These are phyloP conservation scores for Trichoderma oligosporum DNA, from an alignment of 2,329 filamentous ascomycete genomes.

Conservation along the genomic window DNA sequence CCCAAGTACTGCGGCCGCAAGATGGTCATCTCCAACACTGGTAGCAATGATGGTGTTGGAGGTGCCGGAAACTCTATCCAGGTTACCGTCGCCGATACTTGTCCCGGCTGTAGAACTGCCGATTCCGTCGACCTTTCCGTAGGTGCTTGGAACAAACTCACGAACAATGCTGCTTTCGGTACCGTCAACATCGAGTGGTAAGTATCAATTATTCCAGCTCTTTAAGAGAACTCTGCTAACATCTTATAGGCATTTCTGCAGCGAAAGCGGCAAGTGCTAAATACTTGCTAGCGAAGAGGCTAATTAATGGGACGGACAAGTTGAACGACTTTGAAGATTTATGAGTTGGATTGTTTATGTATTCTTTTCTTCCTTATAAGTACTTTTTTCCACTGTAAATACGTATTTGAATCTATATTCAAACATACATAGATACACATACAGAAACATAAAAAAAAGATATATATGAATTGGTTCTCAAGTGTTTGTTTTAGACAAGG, in stretches of 20 bases:
- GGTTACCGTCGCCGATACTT: slow-evolving; percentile 13
- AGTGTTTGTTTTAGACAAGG: too few species aligned
- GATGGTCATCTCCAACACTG: slow-evolving; percentile 17
- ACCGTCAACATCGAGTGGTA: slow-evolving; percentile 19
- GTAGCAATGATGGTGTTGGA: slow-evolving; percentile 15
- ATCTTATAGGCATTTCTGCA: slow-evolving; percentile 16
- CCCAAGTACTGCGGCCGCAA: slow-evolving; percentile 20
- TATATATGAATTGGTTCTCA: too few species aligned
- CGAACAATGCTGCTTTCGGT: slow-evolving; percentile 10
- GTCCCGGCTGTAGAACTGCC: slow-evolving; percentile 14
- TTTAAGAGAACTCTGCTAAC: background rate
- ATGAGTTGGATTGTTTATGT: slow-evolving; percentile 2
- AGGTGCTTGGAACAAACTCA: slow-evolving; percentile 13
- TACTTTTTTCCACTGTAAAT: slow-evolving; percentile 5
- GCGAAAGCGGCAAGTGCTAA: slow-evolving; percentile 18
- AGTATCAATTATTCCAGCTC: background rate
- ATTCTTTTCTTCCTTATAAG: too few species aligned
- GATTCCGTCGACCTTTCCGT: slow-evolving; percentile 17
- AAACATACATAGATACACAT: background rate
- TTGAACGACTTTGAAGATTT: background rate
- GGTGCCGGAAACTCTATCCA: slow-evolving; percentile 1
- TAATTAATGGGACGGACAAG: background rate
- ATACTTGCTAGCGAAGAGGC: background rate
- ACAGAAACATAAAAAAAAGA: too few species aligned
- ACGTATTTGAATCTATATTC: slow-evolving; percentile 5